Evolutionary conservation across 23 red algal species (phyloP), one percentile per base, ranked within the genome.

Genomic region (Gracilariopsis chorda): DNA sequence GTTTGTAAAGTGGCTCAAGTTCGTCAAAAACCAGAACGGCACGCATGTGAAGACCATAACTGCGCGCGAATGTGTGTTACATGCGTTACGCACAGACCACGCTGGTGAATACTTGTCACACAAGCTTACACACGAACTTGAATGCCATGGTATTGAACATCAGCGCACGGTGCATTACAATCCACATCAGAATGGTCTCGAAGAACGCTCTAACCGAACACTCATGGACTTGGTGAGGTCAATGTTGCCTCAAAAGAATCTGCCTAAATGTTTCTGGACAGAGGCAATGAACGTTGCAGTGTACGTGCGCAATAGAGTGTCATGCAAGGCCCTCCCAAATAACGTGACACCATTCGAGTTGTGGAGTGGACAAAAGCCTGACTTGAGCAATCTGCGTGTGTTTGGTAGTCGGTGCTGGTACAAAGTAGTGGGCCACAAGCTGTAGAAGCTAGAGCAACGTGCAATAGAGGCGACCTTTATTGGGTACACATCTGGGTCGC

Each of bases 31-130:
- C 51, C 52, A 83, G 19, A 47, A 10, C 1, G 58, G 53, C 1
- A 63, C 17, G 4, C 1, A 30, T 13, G 51, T 78, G 45, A 52
- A 53, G 9, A 59, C 62, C 46, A 45, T 75, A 12, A 76, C 43
- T 3, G 65, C 63, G 1, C 65, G 29, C 34, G 35, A 59, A 4
- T 56, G 30, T 72, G 69, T 75, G 35, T 37, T 74, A 16, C 46
- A 25, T 43, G 83, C 69, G 16, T 30, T 88, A 28, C 83, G 83
- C 46, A 75, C 83, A 39, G 83, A 88, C 57, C 30, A 76, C 35
- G 44, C 33, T 60, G 83, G 83, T 48, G 83, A 88, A 37, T 73
- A 55, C 34, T 34, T 76, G 1, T 88, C 83, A 19, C 17, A 73
- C 7, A 40, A 32, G 6, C 52, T 89, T 9, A 8, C 8, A 57